These are phyloP conservation scores for Coleophoma crateriformis DNA, from an alignment of 2,329 filamentous ascomycete species.

Conservation along the genomic window DNA sequence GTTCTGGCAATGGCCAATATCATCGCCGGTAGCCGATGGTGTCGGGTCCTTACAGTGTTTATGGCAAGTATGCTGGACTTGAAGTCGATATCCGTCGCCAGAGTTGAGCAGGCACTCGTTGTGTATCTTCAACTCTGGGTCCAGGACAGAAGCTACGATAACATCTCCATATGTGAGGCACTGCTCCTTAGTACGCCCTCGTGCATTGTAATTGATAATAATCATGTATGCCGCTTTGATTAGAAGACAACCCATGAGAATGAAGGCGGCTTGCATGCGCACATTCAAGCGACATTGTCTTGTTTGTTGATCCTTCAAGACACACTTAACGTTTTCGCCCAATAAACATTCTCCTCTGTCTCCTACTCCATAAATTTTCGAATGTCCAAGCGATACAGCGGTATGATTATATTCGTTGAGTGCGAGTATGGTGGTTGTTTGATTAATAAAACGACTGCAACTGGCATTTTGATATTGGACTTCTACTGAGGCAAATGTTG, in stretches of 20 bases:
- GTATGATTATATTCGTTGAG: neutral
- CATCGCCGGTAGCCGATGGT: constrained; percentile 9
- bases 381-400: neutral
- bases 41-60: constrained; percentile 15
- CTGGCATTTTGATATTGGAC: constrained; percentile 4
- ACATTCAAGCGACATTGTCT: constrained; percentile 13
- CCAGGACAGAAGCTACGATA: constrained; percentile 15
- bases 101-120: constrained; percentile 18
- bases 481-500: constrained; percentile 7
- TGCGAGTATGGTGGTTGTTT: neutral
- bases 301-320: neutral
- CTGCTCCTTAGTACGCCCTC: constrained; percentile 8
- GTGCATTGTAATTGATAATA: constrained; percentile 8
- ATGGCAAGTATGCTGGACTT: constrained; percentile 12
- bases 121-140: constrained; percentile 14
- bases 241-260: constrained; percentile 10
- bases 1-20: constrained; percentile 17
- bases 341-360: constrained; percentile 1
- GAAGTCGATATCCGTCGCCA: constrained; percentile 14
- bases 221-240: constrained; percentile 18
- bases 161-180: constrained; percentile 16
- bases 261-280: constrained; percentile 16
- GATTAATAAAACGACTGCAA: constrained; percentile 5
- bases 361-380: neutral
- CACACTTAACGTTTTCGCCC: neutral